Conservation (phyloP, 2,329 filamentous ascomycete genomes). For the Zarea fungicola region DNA sequence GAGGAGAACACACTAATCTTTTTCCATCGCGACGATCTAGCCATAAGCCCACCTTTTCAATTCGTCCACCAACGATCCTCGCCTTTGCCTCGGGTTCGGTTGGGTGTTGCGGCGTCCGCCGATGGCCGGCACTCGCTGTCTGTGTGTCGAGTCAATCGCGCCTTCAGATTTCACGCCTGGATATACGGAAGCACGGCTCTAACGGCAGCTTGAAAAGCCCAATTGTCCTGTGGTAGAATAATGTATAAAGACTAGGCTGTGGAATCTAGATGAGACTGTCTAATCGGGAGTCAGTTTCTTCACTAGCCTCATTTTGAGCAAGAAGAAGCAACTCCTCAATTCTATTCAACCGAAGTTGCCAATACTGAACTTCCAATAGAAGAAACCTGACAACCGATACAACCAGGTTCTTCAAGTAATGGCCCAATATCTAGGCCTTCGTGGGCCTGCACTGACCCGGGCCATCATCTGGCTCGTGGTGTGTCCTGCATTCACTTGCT, state of each 20-base stretch:
- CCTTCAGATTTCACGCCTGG: slow-evolving; percentile 1
- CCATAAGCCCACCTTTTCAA: background rate
- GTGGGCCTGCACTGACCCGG: slow-evolving; percentile 29
- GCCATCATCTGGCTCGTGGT: slow-evolving; percentile 39
- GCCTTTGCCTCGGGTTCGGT: background rate
- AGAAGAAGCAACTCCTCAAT: no score
- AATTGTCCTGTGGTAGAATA: background rate
- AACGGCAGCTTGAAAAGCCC: background rate
- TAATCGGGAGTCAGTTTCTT: background rate
- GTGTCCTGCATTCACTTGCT: slow-evolving; percentile 39
- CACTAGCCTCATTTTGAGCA: no score
- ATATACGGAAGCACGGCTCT: background rate
- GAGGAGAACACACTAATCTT: background rate
- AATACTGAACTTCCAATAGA: no score
- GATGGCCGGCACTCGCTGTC: slow-evolving; percentile 7
- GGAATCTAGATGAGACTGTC: background rate
- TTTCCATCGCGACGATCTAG: slow-evolving; percentile 3
- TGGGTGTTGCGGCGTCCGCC: slow-evolving; percentile 8
- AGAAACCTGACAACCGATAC: background rate
- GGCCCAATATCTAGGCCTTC: slow-evolving; percentile 28
- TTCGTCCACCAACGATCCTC: no score
- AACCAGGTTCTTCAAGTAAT: background rate
- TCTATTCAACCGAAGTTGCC: no score
- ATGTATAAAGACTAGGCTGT: slow-evolving; percentile 1
- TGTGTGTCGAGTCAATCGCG: background rate